Evolutionary conservation across 805 yeast genomes (phyloP).

Genomic region (Pichia nanzhaoensis): DNA sequence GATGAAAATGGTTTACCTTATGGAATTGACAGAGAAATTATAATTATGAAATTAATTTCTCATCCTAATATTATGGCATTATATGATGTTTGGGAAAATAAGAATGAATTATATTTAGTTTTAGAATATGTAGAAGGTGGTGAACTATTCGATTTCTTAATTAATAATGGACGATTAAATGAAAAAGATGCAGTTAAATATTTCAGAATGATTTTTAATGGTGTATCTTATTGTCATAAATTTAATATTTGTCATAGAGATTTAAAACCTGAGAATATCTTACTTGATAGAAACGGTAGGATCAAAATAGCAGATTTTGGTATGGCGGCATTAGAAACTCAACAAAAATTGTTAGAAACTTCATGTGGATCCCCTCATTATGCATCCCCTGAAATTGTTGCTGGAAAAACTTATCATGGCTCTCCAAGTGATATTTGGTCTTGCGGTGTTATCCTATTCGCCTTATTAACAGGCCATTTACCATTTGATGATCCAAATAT

Average conservation of each 20-base stretch:
- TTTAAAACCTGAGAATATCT: slow-evolving; percentile 72
- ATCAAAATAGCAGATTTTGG: slow-evolving; percentile 84
- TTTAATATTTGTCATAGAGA: slow-evolving; percentile 79
- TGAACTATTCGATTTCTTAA: slow-evolving; percentile 69
- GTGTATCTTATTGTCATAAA: slow-evolving; percentile 76
- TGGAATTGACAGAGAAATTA: slow-evolving; percentile 95
- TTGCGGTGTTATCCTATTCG: slow-evolving; percentile 77
- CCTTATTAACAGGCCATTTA: slow-evolving; percentile 69
- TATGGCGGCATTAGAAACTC: slow-evolving; percentile 79
- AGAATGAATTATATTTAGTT: slow-evolving; percentile 75
- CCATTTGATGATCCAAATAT: slow-evolving; percentile 83
- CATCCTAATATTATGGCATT: slow-evolving; percentile 91
- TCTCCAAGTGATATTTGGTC: slow-evolving; percentile 87
- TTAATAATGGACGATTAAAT: slow-evolving; percentile 60
- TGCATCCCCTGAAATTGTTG: slow-evolving; percentile 82
- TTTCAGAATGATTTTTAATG: slow-evolving; percentile 70
- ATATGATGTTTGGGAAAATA: slow-evolving; percentile 97
- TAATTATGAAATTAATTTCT: slow-evolving; percentile 90
- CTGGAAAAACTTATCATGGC: slow-evolving; percentile 74
- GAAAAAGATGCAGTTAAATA: slow-evolving; percentile 72
- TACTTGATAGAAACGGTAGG: slow-evolving; percentile 56
- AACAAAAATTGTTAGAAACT: slow-evolving; percentile 65
- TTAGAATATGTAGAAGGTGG: slow-evolving; percentile 87
- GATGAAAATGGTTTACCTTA: slow-evolving; percentile 63
- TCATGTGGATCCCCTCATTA: slow-evolving; percentile 87